Base-by-base conservation (phyloP, 2,329 filamentous ascomycete species). In the Coniochaeta prunicola region DNA sequence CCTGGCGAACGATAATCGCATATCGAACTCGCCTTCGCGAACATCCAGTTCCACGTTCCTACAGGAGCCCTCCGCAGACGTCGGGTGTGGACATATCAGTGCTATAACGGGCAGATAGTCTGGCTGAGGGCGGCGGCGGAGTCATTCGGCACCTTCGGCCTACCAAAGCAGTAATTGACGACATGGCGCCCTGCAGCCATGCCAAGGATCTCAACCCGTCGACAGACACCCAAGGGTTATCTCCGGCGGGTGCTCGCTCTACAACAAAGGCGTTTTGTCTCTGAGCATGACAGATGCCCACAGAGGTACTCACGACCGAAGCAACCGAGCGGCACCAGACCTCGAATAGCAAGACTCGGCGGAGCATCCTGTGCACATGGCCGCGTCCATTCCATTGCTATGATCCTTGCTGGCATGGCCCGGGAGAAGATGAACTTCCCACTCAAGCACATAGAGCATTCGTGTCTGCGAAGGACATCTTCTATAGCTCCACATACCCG, bases 81-180 rank as follows among this genome's bases (percentile, higher is more conserved):
- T 50, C 4, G 45, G 45, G 45, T 26, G 45, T 50, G 45, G 21
- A 21, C 17, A 45, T 45, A 45, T 50, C 19, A 45, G 19, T 9
- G 21, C n/a, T 4, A 45, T 24, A 9, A 12, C 19, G 10, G 40
- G 40, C n/a, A 24, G 9, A 45, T 45, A n/a, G 4, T 45, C 21
- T 40, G 21, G 13, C n/a, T 6, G 19, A 12, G 4, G 40, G 40
- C 45, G 45, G 45, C 53, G 53, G 36, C 34, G 53, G 53, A 55
- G 53, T 55, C 53, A 55, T 55, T 31, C 53, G 53, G 53, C 53
- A 55, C 17, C 30, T 55, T 55, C 33, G 30, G 53, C 45, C 13
- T 50, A 50, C 45, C 45, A 17, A 45, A 45, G 19, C 12, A 24
- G 40, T 45, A 9, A 7, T 10, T 24, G 7, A 19, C 21, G 40